Evolutionary conservation across 257 asterid genomes (phyloP).

Genomic region (Primulina huaijiensis): DNA sequence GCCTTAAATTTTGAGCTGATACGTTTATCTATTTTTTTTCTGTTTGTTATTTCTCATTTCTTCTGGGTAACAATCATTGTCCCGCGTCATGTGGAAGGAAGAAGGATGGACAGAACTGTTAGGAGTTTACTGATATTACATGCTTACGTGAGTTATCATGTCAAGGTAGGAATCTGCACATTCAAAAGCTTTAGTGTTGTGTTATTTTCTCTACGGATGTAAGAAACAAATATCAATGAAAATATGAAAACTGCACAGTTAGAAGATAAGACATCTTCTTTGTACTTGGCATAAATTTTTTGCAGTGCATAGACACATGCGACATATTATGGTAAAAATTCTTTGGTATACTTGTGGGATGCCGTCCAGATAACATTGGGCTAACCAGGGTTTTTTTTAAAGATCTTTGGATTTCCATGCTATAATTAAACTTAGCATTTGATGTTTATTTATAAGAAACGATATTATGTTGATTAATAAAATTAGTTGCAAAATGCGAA

Average conservation of each 20-base stretch:
- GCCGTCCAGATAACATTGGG: not conserved
- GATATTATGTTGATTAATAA: no score
- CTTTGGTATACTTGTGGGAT: no score
- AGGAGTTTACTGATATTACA: constrained; percentile 93
- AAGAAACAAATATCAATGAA: constrained; percentile 14
- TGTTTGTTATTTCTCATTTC: constrained; percentile 19
- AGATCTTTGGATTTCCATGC: not conserved
- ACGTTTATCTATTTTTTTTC: constrained; percentile 18
- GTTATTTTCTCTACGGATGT: constrained; percentile 3
- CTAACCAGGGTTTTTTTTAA: not conserved
- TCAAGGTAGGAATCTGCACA: constrained; percentile 60
- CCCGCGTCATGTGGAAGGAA: constrained; percentile 93
- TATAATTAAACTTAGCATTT: no score
- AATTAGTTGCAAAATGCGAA: no score
- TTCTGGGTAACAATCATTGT: constrained; percentile 55
- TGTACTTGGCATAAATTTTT: no score
- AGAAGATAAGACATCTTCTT: no score
- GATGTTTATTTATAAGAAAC: no score
- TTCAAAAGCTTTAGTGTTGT: constrained; percentile 11
- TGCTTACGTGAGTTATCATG: constrained; percentile 96
- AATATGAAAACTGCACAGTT: not conserved
- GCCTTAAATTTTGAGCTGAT: constrained; percentile 21
- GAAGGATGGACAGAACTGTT: constrained; percentile 89
- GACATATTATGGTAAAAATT: not conserved
- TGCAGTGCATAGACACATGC: no score